phyloP scores from a whole-genome alignment of 2,329 filamentous ascomycete species.

The Phialemonium atrogriseum region DNA sequence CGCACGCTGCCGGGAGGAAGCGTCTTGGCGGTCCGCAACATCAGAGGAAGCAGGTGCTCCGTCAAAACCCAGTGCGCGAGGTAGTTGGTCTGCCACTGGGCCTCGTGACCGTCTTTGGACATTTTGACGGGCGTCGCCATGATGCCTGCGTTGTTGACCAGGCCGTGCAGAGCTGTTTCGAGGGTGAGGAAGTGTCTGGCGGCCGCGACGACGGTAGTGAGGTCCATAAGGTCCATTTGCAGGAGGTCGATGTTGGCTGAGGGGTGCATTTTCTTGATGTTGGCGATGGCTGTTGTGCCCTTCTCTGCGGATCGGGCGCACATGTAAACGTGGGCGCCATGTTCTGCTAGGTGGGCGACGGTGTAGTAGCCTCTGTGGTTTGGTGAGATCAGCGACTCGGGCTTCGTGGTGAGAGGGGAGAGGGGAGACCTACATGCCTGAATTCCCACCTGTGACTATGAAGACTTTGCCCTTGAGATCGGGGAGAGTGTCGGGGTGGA shows the following conservation, averaged over 20 bases:
- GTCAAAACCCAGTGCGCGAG: constrained; percentile 33
- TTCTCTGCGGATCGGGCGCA: constrained; percentile 25
- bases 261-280: constrained; percentile 23
- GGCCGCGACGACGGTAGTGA: constrained; percentile 26
- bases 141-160: constrained; percentile 24
- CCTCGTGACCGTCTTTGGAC: constrained; percentile 27
- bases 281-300: constrained; percentile 20
- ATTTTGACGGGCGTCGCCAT: constrained; percentile 22
- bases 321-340: constrained; percentile 30
- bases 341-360: constrained; percentile 24
- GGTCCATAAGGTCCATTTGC: constrained; percentile 24
- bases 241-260: constrained; percentile 23
- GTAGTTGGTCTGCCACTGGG: constrained; percentile 31
- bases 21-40: constrained; percentile 20
- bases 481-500: constrained; percentile 31
- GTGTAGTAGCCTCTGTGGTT: constrained; percentile 23
- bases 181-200: constrained; percentile 21
- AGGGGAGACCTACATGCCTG: constrained; percentile 30
- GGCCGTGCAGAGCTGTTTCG: constrained; percentile 23
- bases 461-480: constrained; percentile 32
- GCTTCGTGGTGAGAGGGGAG: constrained; percentile 3
- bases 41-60: constrained; percentile 25
- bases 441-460: constrained; percentile 35
- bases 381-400: constrained; percentile 8
- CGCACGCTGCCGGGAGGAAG: constrained; percentile 14